phyloP scores from a whole-genome alignment of 2,329 filamentous ascomycete genomes.

The Colletotrichum euphorbiae region DNA sequence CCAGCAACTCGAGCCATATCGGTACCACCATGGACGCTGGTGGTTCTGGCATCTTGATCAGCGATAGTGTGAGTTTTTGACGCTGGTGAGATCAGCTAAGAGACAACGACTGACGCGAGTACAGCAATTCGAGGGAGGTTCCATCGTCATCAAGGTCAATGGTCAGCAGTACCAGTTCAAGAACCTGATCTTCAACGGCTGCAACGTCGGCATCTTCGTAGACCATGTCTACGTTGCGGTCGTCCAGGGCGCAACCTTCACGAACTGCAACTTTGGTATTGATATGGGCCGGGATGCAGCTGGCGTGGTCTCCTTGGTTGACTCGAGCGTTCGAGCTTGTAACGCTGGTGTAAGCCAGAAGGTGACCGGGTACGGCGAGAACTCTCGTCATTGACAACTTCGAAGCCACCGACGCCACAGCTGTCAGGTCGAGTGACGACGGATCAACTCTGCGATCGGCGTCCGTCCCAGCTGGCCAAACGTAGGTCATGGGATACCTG shows the following conservation, averaged over 20 bases:
- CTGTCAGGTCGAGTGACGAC: constrained; percentile 42
- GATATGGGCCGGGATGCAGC: constrained; percentile 45
- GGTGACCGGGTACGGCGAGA: constrained; percentile 43
- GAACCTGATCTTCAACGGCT: constrained; percentile 47
- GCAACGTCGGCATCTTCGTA: constrained; percentile 46
- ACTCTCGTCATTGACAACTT: constrained; percentile 48
- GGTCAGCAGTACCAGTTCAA: constrained; percentile 53
- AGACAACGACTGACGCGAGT: not conserved
- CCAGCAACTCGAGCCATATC: constrained; percentile 48
- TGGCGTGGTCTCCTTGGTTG: constrained; percentile 46
- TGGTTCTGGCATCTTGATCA: constrained; percentile 48
- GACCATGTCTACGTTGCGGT: constrained; percentile 45
- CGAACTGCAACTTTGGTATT: constrained; percentile 46
- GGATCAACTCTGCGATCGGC: constrained; percentile 35
- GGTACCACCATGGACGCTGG: constrained; percentile 52
- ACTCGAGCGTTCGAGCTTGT: constrained; percentile 44
- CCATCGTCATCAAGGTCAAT: constrained; percentile 46
- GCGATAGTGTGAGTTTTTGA: constrained; percentile 42
- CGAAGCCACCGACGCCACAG: constrained; percentile 40
- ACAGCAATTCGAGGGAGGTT: constrained; percentile 48
- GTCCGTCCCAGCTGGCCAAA: constrained; percentile 42
- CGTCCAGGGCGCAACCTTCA: constrained; percentile 46
- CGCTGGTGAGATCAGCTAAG: no score
- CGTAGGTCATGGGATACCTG: constrained; percentile 46
- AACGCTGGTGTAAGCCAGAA: constrained; percentile 45